Evolutionary conservation across 2,329 filamentous ascomycete genomes (phyloP).

Genomic region (Incumbomyces delicatus): DNA sequence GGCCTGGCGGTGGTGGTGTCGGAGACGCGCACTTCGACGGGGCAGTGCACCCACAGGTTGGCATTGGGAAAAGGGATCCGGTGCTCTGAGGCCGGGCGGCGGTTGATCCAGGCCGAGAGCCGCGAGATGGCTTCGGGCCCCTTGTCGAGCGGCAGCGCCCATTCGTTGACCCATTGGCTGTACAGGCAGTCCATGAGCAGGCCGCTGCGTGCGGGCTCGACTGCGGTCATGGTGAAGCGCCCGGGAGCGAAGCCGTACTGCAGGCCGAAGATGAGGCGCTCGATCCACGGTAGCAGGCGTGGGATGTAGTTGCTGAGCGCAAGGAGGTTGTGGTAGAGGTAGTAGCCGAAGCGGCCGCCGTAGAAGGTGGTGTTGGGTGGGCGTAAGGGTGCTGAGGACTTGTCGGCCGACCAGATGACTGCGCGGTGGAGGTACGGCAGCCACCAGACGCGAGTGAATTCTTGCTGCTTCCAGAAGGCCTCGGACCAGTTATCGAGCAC

Average conservation of each 20-base stretch:
- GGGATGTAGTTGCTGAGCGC: conserved; percentile 71
- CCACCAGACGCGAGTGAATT: conserved; percentile 97
- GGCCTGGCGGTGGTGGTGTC: conserved; percentile 52
- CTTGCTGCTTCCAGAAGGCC: conserved; percentile 69
- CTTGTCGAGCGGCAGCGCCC: conserved; percentile 77
- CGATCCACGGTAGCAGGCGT: conserved; percentile 71
- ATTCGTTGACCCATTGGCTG: conserved; percentile 97
- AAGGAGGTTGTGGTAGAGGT: conserved; percentile 85
- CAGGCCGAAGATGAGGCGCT: conserved; percentile 96
- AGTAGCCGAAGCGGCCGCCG: conserved; percentile 70
- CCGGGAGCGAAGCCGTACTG: conserved; percentile 78
- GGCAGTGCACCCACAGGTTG: conserved; percentile 76
- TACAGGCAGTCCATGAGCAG: conserved; percentile 96
- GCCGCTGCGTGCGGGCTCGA: conserved; percentile 70
- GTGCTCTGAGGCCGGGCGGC: conserved; percentile 56
- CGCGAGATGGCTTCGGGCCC: conserved; percentile 80
- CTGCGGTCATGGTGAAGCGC: conserved; percentile 57
- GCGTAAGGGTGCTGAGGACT: conserved; percentile 53
- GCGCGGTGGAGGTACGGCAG: conserved; percentile 82
- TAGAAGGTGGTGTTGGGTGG: conserved; percentile 64
- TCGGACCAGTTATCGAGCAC: conserved; percentile 63
- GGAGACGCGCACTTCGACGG: conserved; percentile 79
- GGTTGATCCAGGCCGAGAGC: conserved; percentile 76
- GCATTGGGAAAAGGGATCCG: conserved; percentile 72
- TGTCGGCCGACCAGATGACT: conserved; percentile 81